A percentile compares a stretch with the other conserved stretches of the same genome.
Evolutionary conservation across 2,329 filamentous ascomycete genomes (phyloP).

Genomic region (Penicillium sp.): DNA sequence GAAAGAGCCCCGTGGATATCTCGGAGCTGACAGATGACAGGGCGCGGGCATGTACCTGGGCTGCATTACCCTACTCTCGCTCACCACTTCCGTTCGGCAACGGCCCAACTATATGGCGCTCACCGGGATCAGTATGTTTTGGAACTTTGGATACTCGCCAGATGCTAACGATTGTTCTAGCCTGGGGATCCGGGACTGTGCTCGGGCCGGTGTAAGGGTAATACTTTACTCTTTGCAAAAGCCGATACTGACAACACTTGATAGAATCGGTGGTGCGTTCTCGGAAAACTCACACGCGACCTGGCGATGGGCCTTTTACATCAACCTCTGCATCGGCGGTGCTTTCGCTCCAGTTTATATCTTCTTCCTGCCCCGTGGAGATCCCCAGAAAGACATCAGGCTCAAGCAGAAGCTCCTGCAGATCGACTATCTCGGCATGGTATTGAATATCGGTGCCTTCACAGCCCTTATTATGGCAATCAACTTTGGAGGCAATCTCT

Average conservation of each 20-base stretch:
- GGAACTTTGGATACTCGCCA: background rate
- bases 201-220: conserved; percentile 33
- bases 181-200: conserved; percentile 21
- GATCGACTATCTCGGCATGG: conserved; percentile 49
- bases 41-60: conserved; percentile 35
- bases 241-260: background rate
- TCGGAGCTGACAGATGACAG: conserved; percentile 34
- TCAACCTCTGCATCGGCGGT: conserved; percentile 54
- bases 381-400: conserved; percentile 23
- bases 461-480: conserved; percentile 49
- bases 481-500: conserved; percentile 52
- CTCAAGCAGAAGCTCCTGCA: conserved; percentile 25
- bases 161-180: conserved; percentile 2
- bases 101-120: conserved; percentile 33
- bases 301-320: conserved; percentile 52
- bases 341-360: conserved; percentile 45
- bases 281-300: conserved; percentile 17
- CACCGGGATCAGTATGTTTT: conserved; percentile 28
- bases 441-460: conserved; percentile 47
- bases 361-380: conserved; percentile 40
- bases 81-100: conserved; percentile 18
- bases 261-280: conserved; percentile 38
- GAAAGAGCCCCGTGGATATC: too few relatives aligned
- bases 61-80: conserved; percentile 26
- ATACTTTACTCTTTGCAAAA: background rate